A percentile compares a stretch with the other conserved stretches of the same genome.
phyloP scores from a whole-genome alignment of 306 rosid genomes.

The Ceratonia siliqua region DNA sequence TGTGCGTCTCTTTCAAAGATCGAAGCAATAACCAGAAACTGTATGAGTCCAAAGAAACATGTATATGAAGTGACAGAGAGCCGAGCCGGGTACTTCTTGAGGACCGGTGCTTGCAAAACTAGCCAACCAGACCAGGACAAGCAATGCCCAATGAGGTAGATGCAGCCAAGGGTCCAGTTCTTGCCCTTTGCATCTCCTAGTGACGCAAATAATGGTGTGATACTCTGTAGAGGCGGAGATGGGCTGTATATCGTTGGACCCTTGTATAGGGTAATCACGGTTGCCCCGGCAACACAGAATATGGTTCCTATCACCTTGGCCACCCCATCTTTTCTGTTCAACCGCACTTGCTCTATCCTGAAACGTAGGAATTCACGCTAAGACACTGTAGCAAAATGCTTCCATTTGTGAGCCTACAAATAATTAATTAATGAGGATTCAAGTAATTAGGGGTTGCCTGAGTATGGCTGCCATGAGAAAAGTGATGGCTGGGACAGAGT shows the following conservation, averaged over 20 bases:
- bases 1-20: conserved; percentile 64
- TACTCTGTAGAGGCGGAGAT: conserved; percentile 36
- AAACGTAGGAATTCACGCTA: no score
- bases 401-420: no score
- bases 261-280: conserved; percentile 86
- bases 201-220: conserved; percentile 31
- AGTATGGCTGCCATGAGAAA: conserved; percentile 92
- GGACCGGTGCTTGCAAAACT: conserved; percentile 85
- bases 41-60: conserved; percentile 88
- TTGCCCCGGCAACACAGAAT: conserved; percentile 86
- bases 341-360: conserved; percentile 77
- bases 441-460: conserved; percentile 44
- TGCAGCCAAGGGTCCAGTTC: conserved; percentile 88
- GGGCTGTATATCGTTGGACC: conserved; percentile 93
- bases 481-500: conserved; percentile 97
- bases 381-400: no score
- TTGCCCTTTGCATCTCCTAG: conserved; percentile 73
- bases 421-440: neutral
- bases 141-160: conserved; percentile 88
- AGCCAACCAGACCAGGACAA: conserved; percentile 97
- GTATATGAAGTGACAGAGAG: conserved; percentile 95
- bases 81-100: conserved; percentile 95
- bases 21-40: conserved; percentile 71
- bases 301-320: conserved; percentile 71
- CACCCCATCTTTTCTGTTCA: conserved; percentile 84